A percentile compares a stretch with the other conserved stretches of the same genome.
Evolutionary conservation across 2,329 filamentous ascomycete species (phyloP).

Genomic region (Neopestalotiopsis sp.): DNA sequence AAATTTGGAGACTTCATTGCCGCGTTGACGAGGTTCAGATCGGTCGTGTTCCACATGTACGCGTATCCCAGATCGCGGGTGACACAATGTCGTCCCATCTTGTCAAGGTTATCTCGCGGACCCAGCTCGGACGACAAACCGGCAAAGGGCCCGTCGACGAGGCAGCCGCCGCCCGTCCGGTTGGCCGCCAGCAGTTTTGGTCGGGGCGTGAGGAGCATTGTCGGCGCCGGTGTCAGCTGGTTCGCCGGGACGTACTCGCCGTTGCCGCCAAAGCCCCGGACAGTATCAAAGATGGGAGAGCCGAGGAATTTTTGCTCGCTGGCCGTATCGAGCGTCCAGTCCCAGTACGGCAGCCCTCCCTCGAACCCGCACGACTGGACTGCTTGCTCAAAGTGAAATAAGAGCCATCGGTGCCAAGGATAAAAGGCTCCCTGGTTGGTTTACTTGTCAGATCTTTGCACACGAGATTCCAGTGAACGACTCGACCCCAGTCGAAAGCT

Average conservation of each 20-base stretch:
- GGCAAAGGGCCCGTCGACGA: constrained; percentile 8
- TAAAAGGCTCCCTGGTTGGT: constrained; percentile 17
- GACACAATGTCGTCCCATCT: neutral
- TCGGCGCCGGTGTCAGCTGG: constrained; percentile 14
- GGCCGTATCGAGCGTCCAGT: constrained; percentile 20
- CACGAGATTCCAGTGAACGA: constrained; percentile 6
- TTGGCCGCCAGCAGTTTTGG: constrained; percentile 8
- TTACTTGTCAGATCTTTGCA: neutral
- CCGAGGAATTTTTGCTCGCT: constrained; percentile 17
- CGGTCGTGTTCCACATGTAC: constrained; percentile 10
- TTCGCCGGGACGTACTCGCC: constrained; percentile 17
- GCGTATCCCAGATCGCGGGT: constrained; percentile 9
- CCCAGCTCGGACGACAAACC: constrained; percentile 1
- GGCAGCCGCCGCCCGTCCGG: constrained; percentile 4
- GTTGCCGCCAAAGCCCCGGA: constrained; percentile 22
- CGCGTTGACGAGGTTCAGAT: neutral
- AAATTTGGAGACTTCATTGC: constrained; percentile 7
- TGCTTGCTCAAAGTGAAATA: constrained; percentile 29
- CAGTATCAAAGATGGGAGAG: constrained; percentile 23
- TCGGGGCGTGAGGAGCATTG: neutral
- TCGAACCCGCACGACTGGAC: constrained; percentile 29
- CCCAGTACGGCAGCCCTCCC: constrained; percentile 31
- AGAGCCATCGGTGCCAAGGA: constrained; percentile 18
- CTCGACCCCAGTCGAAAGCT: constrained; percentile 13
- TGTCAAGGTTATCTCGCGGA: neutral